Base-by-base conservation (phyloP, 768 basidiomycete species). In the Leccinellum rugosiceps region DNA sequence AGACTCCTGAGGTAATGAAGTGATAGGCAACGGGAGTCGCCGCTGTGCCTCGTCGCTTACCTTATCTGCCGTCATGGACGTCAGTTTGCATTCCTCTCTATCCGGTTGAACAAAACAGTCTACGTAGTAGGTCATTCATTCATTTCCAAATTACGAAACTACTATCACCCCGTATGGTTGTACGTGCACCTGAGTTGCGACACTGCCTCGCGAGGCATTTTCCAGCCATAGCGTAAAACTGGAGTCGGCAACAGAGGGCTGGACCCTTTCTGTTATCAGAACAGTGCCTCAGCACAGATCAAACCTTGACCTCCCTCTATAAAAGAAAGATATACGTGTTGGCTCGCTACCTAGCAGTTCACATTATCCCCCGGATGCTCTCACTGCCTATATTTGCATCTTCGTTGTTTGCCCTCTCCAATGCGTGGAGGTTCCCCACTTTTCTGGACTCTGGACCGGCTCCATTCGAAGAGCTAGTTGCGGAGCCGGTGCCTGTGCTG, bases 301-400 rank as follows among this genome's bases (percentile, higher is more conserved):
- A 14, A 55, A 35, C 19, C 11, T 26, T 13, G 2, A 5, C 26
- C 10, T 25, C 14, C 9, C 1, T 15, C 19, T 60, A 68, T 66
- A 63, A 58, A 61, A 48, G 55, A 43, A 6, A 25, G 11, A 10
- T 4, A 26, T 21, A 30, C 2, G 9, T 21, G 5, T 21, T n/a
- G 0, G 14, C 3, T 17, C 2, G 17, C 6, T 4, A 1, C 15
- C 13, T 26, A 15, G 11, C 13, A 4, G 3, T n/a, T 25, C 26
- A 14, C 1, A 9, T 3, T 41, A 15, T 28, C 5, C 8, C 1
- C 35, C n/a, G 8, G 19, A 64, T 64, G 60, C 11, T 59, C 9
- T 55, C 41, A 13, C 30, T 61, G 17, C 34, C 44, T 14, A 15
- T 60, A 43, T 19, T 69, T 51, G 35, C 50, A 3, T 41, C 58